Conservation (phyloP, 2,329 filamentous ascomycete species). For the Rutstroemia sp. region DNA sequence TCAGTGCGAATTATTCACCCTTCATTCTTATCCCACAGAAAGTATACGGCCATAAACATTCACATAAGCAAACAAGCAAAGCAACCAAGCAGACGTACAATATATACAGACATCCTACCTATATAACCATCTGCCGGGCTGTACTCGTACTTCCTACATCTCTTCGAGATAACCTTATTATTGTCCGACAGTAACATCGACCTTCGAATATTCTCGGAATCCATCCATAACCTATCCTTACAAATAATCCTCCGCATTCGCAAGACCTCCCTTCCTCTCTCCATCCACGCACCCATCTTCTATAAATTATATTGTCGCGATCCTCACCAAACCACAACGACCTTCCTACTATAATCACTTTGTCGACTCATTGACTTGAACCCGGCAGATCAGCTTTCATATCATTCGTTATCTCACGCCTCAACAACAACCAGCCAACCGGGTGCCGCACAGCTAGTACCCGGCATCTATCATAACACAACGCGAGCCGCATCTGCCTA, state of each 20-base stretch:
- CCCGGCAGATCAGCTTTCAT: not conserved
- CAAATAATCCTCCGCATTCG: not conserved
- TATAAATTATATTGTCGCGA: not conserved
- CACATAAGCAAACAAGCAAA: too few relatives aligned
- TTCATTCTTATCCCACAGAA: too few relatives aligned
- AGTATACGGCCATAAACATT: too few relatives aligned
- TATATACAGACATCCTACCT: not conserved
- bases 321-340: not conserved
- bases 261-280: not conserved
- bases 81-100: too few relatives aligned
- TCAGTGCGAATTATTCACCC: too few relatives aligned
- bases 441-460: not conserved
- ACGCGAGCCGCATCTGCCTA: slow-evolving; percentile 1
- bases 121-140: not conserved
- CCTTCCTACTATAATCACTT: not conserved
- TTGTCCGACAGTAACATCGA: too few relatives aligned
- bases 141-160: not conserved
- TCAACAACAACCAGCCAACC: slow-evolving; percentile 8
- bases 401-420: slow-evolving; percentile 4
- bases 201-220: too few relatives aligned
- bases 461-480: slow-evolving; percentile 5
- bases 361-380: not conserved
- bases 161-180: not conserved
- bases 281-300: not conserved
- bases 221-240: too few relatives aligned